Base-by-base conservation (phyloP, 805 yeast genomes). In the Candida ortonii region DNA sequence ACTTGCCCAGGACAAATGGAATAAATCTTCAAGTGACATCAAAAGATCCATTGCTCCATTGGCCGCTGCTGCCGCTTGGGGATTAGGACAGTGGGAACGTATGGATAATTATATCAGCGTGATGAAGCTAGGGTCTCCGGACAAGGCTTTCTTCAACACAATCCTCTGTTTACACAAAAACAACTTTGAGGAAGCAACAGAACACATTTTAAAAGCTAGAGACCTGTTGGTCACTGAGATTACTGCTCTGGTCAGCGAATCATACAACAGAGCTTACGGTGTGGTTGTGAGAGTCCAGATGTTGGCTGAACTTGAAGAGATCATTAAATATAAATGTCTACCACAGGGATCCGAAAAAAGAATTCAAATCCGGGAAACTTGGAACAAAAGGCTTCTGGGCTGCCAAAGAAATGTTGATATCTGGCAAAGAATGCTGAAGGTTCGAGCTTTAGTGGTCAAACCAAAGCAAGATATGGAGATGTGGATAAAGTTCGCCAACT, bases 1-100 rank as follows among this genome's bases (percentile, higher is more conserved):
- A 41, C 64, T 93, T 36, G 96, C 97, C 0, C 81, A 79, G 47
- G 80, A 78, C 26, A 87, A 85, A 53, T 93, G 99, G 99, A 68
- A 65, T 13, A 66, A 70, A 19, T 74, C 95, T 0, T 68, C 85
- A 1, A 70, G 79, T 18, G 95, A 87, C 12, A 76, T 78, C 24
- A 75, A 80, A 47, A 69, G 96, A 36, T 76, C 81, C 5, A 88
- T 93, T 48, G 98, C 98, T 2, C 97, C 98, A 1, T 65, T 94
- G 34, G 98, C 97, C 0, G 98, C 98, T 0, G 97, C 97, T 2
- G 97, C 98, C 1, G 87, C 97, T 1, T 93, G 98, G 98, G 97
- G 97, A 11, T 67, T 94, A 25, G 90, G 90, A 2, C 93, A 86
- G 53, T 94, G 98, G 98, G 96, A 88, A 46, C 71, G 85, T 50